Conservation (phyloP, 768 basidiomycete species). For the Suillus decipiens region DNA sequence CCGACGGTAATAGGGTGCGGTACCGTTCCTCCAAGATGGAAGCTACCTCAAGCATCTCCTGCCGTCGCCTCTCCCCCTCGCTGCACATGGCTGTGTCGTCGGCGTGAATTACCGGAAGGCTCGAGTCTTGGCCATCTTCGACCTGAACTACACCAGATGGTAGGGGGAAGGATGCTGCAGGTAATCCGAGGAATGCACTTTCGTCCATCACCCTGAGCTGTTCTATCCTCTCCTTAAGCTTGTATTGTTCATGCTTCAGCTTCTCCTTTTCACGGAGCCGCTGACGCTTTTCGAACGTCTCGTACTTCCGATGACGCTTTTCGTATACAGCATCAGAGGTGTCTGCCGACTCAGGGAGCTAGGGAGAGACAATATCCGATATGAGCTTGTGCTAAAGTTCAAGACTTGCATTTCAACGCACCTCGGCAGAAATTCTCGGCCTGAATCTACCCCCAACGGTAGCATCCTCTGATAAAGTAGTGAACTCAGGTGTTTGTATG, state of each 20-base stretch:
- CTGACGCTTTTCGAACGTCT: slow-evolving; percentile 82
- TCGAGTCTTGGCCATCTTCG: slow-evolving; percentile 28
- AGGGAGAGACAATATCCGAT: slow-evolving; percentile 1
- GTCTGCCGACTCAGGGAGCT: slow-evolving; percentile 52
- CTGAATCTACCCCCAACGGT: slow-evolving; percentile 70
- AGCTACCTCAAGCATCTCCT: slow-evolving; percentile 75
- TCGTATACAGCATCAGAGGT: slow-evolving; percentile 82
- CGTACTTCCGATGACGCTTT: slow-evolving; percentile 83
- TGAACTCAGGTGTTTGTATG: slow-evolving; percentile 81
- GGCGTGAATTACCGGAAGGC: slow-evolving; percentile 35
- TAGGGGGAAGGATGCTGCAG: slow-evolving; percentile 57
- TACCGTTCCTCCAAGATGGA: slow-evolving; percentile 70
- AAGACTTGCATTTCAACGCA: slow-evolving; percentile 38
- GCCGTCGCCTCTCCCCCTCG: slow-evolving; percentile 75
- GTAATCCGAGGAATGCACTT: slow-evolving; percentile 64
- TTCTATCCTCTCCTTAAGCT: slow-evolving; percentile 86
- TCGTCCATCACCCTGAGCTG: slow-evolving; percentile 76
- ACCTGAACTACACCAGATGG: slow-evolving; percentile 28
- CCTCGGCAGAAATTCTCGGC: slow-evolving; percentile 68
- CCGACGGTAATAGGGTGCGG: slow-evolving; percentile 70
- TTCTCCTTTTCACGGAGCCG: slow-evolving; percentile 90
- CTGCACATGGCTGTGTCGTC: slow-evolving; percentile 41
- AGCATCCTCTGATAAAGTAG: slow-evolving; percentile 46
- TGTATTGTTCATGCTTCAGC: slow-evolving; percentile 88
- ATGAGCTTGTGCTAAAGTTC: slow-evolving; percentile 1